Evolutionary conservation across 345 rosid species (phyloP), one percentile per base, ranked within the genome.

Genomic region (Hibiscus syriacus): DNA sequence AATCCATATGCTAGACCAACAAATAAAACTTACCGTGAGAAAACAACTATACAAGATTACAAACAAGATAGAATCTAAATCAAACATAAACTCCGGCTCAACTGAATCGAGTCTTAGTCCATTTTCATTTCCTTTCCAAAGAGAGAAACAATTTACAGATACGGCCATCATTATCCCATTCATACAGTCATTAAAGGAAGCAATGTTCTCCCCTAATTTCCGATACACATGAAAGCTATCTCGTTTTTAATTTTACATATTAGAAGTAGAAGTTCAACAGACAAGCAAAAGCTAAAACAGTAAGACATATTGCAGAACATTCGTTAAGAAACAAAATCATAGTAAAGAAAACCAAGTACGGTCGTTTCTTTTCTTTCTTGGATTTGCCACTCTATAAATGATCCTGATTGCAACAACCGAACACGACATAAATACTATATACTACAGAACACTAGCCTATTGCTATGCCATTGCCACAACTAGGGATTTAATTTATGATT

Each of bases 1-100:
- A 82, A 61, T 57, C 94, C 94, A 86, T 88, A 17, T 11, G 43
- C 64, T 54, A 52, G 62, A 67, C 73, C 87, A 75, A 32, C 17
- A 73, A 36, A 72, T 23, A 45, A 54, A 64, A 69, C 62, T 36
- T 50, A 75, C 34, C 19, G 61, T 12, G 7, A 29, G 43, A 20
- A 23, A 32, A 34, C 19, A 67, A 36, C 12, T 22, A 53, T 3
- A 22, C 39, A 17, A 64, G 61, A 34, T 53, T 38, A 49, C 10
- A 52, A 39, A 12, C 9, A 64, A 61, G 50, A 60, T 9, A 11
- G 30, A 12, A 69, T 19, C 63, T 8, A 45, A 52, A 61, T 36
- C 61, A 25, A 55, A 38, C 46, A 23, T 13, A 16, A 29, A 12
- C 32, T 53, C 30, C 14, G 46, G 60, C n/a, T 38, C 3, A 7